Evolutionary conservation across 441 rosid genomes (phyloP), one percentile per base, ranked within the genome.

Genomic region (Gossypium davidsonii): DNA sequence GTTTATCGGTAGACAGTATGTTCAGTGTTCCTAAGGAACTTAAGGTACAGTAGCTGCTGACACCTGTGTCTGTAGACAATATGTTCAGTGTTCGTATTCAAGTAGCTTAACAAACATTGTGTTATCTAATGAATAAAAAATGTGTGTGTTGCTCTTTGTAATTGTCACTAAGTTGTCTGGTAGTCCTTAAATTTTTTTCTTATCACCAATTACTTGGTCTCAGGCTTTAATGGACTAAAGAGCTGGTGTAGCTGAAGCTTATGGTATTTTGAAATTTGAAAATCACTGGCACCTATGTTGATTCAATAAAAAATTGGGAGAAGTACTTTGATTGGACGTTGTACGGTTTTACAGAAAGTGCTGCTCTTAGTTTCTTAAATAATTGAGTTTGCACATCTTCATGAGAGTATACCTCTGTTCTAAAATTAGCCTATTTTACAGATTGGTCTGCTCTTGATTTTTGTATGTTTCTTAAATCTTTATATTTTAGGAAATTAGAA

Each of bases 281-380:
- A 56, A 28, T 28, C 21, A 6, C 31, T 60, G 65, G 46, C 18
- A 28, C 12, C 20, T 60, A n/a, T 28, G 65, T 31, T 60, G 20
- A 28, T n/a, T 60, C 42, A 60, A 31, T 60, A 20, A 60, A 28
- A 31, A 60, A 26, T 60, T 60, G 42, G 65, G 39, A 26, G 11
- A 42, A n/a, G 44, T 60, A 18, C 8, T 25, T 57, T 14, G 34
- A 57, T 57, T 57, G 60, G 9, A 60, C 46, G 21, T 60, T 1
- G 4, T 28, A n/a, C 2, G 21, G 44, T 26, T 31, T 60, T 60
- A 31, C 39, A 60, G 12, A 28, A 60, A 60, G 12, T 18, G 11
- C 12, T 60, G 65, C 65, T 28, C 39, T 28, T 59, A 59, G 63
- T 58, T 59, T 28, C 64, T 59, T 59, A 28, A 59, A 59, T 61